phyloP scores from a whole-genome alignment of 352 stramenopile genomes.

The Phytophthora tentaculata region DNA sequence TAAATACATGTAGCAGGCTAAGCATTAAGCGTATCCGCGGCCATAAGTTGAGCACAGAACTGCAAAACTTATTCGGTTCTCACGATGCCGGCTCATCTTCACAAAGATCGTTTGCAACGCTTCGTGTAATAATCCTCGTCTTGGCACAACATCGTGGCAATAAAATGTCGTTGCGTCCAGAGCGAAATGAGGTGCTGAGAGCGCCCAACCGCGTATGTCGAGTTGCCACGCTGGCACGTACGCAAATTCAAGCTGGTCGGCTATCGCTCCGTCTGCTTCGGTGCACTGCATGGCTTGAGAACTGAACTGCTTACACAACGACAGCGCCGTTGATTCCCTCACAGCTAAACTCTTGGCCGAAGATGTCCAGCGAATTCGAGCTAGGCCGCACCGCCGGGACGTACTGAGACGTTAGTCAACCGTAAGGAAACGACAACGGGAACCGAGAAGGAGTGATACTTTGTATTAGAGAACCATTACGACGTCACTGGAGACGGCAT shows the following conservation, averaged over 20 bases:
- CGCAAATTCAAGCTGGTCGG: conserved; percentile 18
- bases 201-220: neutral
- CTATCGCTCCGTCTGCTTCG: conserved; percentile 7
- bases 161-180: conserved; percentile 4
- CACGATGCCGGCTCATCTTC: no score
- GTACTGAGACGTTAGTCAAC: neutral
- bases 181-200: neutral
- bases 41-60: no score
- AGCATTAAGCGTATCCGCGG: no score
- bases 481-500: conserved; percentile 8
- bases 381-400: neutral
- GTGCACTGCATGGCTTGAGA: neutral
- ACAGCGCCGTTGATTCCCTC: neutral
- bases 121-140: neutral
- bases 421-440: conserved; percentile 3
- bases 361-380: conserved; percentile 16
- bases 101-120: neutral
- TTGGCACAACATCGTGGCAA: neutral
- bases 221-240: conserved; percentile 10
- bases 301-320: neutral
- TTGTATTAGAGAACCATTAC: conserved; percentile 29
- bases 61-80: no score
- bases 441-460: conserved; percentile 2
- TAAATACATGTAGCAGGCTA: no score
- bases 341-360: neutral